A percentile compares a stretch with the other conserved stretches of the same genome.
phyloP scores from a whole-genome alignment of 1,284 basidiomycete genomes.

The Flammula alnicola region DNA sequence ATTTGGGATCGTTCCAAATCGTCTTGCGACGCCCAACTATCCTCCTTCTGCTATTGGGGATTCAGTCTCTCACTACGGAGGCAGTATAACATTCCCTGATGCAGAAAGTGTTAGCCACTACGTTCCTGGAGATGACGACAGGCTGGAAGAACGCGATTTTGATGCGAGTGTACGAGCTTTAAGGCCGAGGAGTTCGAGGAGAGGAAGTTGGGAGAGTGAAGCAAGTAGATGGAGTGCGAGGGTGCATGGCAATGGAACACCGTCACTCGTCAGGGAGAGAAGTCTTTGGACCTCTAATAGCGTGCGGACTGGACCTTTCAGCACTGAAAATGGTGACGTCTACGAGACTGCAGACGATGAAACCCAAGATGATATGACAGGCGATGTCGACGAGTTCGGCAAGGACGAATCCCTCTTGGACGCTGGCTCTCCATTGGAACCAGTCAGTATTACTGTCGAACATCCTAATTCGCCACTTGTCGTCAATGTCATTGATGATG shows the following conservation, averaged over 20 bases:
- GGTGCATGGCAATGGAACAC: conserved; percentile 50
- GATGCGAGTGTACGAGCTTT: conserved; percentile 82
- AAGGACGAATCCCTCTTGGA: conserved; percentile 11
- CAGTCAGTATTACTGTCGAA: conserved; percentile 11
- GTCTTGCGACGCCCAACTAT: conserved; percentile 43
- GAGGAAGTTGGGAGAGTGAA: conserved; percentile 86
- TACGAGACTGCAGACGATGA: conserved; percentile 31
- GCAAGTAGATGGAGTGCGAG: conserved; percentile 84
- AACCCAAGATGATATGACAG: conserved; percentile 14
- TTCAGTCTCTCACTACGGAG: conserved; percentile 71
- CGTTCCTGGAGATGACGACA: conserved; percentile 62
- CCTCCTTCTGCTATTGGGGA: conserved; percentile 62
- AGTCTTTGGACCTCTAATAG: conserved; percentile 65
- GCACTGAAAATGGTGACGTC: conserved; percentile 40
- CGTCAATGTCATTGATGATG: not conserved
- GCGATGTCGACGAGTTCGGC: conserved; percentile 7
- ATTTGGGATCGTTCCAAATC: conserved; percentile 67
- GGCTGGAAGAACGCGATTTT: conserved; percentile 67
- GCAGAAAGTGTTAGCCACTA: conserved; percentile 72
- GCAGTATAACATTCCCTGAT: conserved; percentile 55
- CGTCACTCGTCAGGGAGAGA: conserved; percentile 51
- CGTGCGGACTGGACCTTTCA: conserved; percentile 56
- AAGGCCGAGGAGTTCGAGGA: conserved; percentile 76
- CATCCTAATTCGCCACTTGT: not conserved
- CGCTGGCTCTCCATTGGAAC: conserved; percentile 7